A percentile compares a stretch with the other conserved stretches of the same genome.
phyloP scores from a whole-genome alignment of 2,329 filamentous ascomycete species.

The Phyllosticta citrichinensis region DNA sequence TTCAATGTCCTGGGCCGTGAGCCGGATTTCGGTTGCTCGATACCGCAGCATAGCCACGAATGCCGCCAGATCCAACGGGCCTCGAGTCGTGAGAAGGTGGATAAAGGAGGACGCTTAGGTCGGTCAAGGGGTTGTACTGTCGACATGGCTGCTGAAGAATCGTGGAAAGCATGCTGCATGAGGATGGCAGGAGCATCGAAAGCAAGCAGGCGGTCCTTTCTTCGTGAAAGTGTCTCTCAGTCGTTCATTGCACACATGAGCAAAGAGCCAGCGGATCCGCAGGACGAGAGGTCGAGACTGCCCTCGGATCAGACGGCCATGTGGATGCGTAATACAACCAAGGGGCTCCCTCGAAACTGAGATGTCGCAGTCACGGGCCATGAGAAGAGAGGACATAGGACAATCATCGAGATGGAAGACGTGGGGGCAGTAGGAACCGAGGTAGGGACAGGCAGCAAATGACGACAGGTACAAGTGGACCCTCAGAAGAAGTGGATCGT shows the following conservation, averaged over 20 bases:
- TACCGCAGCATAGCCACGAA: conserved; percentile 24
- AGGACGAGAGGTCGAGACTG: not conserved
- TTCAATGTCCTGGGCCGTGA: conserved; percentile 27
- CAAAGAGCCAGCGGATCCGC: not conserved
- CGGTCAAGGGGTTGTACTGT: not conserved
- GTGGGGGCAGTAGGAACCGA: not conserved
- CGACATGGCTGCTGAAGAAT: not conserved
- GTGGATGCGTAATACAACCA: not conserved
- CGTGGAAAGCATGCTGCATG: not conserved
- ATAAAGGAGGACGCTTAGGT: conserved; percentile 6
- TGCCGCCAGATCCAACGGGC: too few species aligned
- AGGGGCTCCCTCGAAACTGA: not conserved
- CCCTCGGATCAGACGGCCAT: not conserved
- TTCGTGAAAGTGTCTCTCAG: not conserved
- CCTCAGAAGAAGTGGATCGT: not conserved
- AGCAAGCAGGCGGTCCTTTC: not conserved
- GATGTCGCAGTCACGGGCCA: not conserved
- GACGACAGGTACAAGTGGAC: not conserved
- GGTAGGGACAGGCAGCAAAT: not conserved
- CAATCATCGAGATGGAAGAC: not conserved
- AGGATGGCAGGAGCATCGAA: not conserved
- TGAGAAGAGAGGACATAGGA: not conserved
- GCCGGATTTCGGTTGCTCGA: conserved; percentile 25
- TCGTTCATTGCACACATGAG: not conserved
- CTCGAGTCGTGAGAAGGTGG: not conserved